Conservation (phyloP, 768 basidiomycete genomes). For the Suillus variegatus region DNA sequence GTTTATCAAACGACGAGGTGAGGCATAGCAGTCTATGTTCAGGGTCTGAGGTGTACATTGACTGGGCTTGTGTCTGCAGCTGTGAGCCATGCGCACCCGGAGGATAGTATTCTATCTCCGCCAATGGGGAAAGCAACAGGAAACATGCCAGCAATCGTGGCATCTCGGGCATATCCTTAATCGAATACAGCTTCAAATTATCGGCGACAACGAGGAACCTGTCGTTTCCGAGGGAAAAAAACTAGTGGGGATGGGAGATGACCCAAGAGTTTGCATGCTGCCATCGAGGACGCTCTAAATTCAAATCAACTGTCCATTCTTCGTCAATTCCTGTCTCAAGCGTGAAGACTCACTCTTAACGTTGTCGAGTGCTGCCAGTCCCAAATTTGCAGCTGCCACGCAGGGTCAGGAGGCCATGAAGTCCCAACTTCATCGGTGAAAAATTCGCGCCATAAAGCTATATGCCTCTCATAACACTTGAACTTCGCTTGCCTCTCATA, state of each 20-base stretch:
- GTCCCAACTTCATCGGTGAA: accelerated
- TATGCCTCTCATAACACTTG: not conserved
- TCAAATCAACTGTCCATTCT: not conserved
- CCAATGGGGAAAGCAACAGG: not conserved
- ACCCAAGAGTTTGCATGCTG: not conserved
- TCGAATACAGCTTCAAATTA: not conserved
- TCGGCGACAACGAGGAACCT: not conserved
- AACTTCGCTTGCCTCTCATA: not conserved
- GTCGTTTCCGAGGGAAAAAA: not conserved
- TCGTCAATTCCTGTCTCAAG: not conserved
- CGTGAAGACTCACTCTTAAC: not conserved
- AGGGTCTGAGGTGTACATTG: not conserved
- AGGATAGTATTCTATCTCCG: not conserved
- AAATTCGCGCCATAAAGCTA: not conserved
- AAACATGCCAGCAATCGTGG: not conserved
- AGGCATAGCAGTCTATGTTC: not conserved
- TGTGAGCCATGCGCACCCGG: not conserved
- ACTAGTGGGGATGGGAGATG: not conserved
- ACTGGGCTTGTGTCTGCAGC: not conserved
- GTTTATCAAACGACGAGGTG: not conserved
- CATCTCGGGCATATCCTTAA: not conserved
- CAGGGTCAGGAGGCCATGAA: not conserved
- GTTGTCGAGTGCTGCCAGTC: not conserved
- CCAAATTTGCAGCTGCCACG: not conserved
- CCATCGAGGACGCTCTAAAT: not conserved